Evolutionary conservation across 1,139 yeast genomes (phyloP).

Genomic region (Geotrichum restrictum): DNA sequence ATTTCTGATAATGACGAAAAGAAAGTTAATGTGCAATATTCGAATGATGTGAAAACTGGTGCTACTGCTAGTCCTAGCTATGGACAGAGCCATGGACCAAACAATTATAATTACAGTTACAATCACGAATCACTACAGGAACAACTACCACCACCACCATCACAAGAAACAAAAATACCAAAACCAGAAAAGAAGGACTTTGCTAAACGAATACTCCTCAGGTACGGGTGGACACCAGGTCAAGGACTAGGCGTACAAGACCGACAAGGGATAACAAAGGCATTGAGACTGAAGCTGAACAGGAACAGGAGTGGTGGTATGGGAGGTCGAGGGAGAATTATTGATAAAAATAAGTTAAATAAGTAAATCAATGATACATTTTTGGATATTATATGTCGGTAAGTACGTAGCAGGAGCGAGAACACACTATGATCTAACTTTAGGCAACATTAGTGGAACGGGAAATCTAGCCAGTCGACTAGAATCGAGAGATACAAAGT

Average conservation of each 20-base stretch:
- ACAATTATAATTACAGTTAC: too few relatives aligned
- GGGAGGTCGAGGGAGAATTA: slow-evolving; percentile 22
- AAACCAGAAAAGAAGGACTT: slow-evolving; percentile 1
- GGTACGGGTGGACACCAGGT: slow-evolving; percentile 29
- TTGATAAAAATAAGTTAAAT: slow-evolving; percentile 19
- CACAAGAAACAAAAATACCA: slow-evolving; percentile 7
- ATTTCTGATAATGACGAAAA: too few relatives aligned
- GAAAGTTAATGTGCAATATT: too few relatives aligned
- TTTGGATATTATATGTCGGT: too few relatives aligned
- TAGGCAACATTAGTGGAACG: too few relatives aligned
- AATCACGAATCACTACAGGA: background rate
- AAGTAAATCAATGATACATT: background rate
- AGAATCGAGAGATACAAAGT: too few relatives aligned
- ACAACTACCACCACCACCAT: slow-evolving; percentile 44
- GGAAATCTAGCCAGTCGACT: too few relatives aligned
- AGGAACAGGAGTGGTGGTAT: slow-evolving; percentile 3
- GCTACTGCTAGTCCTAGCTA: too few relatives aligned
- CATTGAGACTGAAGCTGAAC: slow-evolving; percentile 23
- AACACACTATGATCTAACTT: too few relatives aligned
- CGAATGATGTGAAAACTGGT: too few relatives aligned
- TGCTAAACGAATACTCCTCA: slow-evolving; percentile 24
- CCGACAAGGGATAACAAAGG: slow-evolving; percentile 26
- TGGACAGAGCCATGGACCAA: too few relatives aligned
- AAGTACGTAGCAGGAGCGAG: too few relatives aligned
- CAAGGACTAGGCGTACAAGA: slow-evolving; percentile 23